Percentiles rank a stretch among this genome's conserved stretches.
These are phyloP conservation scores for Dioscorea cayenensis DNA, from an alignment of 116 monocot genomes.

Conservation along the genomic window DNA sequence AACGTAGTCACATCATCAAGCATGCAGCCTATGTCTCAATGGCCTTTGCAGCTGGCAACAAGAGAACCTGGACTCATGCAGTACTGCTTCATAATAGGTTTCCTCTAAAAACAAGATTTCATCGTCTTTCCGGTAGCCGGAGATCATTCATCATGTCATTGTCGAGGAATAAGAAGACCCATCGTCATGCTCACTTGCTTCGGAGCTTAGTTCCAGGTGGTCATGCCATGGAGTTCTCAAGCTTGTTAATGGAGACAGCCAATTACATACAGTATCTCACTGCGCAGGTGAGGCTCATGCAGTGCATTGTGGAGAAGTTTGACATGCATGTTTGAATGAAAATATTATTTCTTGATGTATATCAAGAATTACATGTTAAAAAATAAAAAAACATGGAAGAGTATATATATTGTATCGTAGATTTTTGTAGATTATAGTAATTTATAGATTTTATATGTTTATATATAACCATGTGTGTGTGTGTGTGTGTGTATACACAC, in stretches of 20 bases:
- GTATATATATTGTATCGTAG: too few species aligned
- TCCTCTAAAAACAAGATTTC: not conserved
- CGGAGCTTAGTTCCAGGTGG: slow-evolving; percentile 32
- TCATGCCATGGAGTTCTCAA: slow-evolving; percentile 20
- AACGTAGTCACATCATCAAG: slow-evolving; percentile 10
- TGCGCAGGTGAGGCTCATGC: slow-evolving; percentile 34
- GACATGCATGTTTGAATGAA: slow-evolving; percentile 2
- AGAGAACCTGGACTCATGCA: slow-evolving; percentile 30
- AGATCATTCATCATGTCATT: not conserved
- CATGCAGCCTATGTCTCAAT: slow-evolving; percentile 39
- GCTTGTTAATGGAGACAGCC: slow-evolving; percentile 28
- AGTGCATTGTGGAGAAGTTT: slow-evolving; percentile 8
- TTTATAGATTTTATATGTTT: too few species aligned
- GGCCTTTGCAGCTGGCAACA: slow-evolving; percentile 19
- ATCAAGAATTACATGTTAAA: too few species aligned
- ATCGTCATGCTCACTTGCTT: slow-evolving; percentile 6
- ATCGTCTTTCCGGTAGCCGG: not conserved
- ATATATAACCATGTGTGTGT: too few species aligned
- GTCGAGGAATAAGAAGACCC: not conserved
- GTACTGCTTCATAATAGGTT: slow-evolving; percentile 14
- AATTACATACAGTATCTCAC: slow-evolving; percentile 24
- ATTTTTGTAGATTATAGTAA: too few species aligned
- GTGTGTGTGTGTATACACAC: too few species aligned
- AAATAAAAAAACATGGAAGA: too few species aligned
- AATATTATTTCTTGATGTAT: too few species aligned